These are phyloP conservation scores for Byssochlamys sp. DNA, from an alignment of 2,329 filamentous ascomycete genomes.

Conservation along the genomic window DNA sequence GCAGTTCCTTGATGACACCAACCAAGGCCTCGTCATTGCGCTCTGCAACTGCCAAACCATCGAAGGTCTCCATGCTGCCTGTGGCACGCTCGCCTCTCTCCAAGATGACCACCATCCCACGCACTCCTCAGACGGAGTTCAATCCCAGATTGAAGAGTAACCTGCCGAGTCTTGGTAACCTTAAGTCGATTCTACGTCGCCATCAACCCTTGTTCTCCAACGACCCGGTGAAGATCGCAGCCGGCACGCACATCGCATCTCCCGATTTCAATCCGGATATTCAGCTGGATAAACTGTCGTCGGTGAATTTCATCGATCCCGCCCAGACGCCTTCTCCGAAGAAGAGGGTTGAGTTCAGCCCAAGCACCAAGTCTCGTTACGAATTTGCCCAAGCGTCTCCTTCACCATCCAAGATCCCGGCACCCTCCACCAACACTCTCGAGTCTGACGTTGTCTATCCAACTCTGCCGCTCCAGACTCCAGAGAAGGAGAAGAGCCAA, in stretches of 20 bases:
- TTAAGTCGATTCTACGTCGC: slow-evolving; percentile 56
- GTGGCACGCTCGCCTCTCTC: slow-evolving; percentile 45
- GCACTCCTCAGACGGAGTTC: slow-evolving; percentile 41
- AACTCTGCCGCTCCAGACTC: slow-evolving; percentile 28
- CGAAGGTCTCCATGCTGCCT: slow-evolving; percentile 46
- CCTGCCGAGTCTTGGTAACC: slow-evolving; percentile 43
- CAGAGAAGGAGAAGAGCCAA: slow-evolving; percentile 17
- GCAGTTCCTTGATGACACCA: slow-evolving; percentile 59
- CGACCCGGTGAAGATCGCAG: slow-evolving; percentile 50
- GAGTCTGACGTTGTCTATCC: slow-evolving; percentile 27
- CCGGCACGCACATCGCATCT: slow-evolving; percentile 45
- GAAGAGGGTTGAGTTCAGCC: slow-evolving; percentile 75
- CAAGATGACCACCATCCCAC: slow-evolving; percentile 38
- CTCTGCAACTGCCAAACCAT: slow-evolving; percentile 45
- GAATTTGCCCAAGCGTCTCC: slow-evolving; percentile 29
- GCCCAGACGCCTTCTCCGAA: slow-evolving; percentile 59
- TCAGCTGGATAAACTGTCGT: slow-evolving; percentile 30
- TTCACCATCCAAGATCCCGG: slow-evolving; percentile 31
- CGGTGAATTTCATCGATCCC: slow-evolving; percentile 16
- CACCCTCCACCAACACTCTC: slow-evolving; percentile 11
- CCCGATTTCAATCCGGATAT: slow-evolving; percentile 42
- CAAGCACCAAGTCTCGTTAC: slow-evolving; percentile 49
- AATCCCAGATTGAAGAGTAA: slow-evolving; percentile 33
- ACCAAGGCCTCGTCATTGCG: slow-evolving; percentile 66
- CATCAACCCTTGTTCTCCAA: slow-evolving; percentile 50